phyloP scores from a whole-genome alignment of 768 basidiomycete species.

The Chlorophyllum brunneum region DNA sequence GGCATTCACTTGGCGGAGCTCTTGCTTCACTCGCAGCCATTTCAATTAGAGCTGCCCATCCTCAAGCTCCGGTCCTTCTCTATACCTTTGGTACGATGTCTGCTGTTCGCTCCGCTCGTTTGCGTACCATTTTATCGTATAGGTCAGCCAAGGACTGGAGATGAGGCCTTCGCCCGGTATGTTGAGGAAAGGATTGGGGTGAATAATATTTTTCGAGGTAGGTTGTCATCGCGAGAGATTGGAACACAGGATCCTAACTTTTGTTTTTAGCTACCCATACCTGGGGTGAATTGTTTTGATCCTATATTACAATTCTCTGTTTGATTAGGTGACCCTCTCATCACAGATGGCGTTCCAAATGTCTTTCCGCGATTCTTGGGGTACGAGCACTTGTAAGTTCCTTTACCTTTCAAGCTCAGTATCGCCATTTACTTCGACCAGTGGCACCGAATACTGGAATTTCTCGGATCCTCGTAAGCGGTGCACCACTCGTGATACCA shows the following conservation, averaged over 20 bases:
- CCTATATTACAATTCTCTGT: neutral
- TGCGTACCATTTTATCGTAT: neutral
- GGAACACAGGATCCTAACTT: constrained; percentile 7
- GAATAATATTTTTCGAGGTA: constrained; percentile 39
- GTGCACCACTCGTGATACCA: neutral
- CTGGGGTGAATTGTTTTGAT: constrained; percentile 27
- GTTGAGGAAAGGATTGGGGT: constrained; percentile 34
- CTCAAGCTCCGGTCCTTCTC: constrained; percentile 23
- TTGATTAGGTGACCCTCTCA: neutral
- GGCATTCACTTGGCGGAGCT: constrained; percentile 34
- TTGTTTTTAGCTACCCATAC: constrained; percentile 31
- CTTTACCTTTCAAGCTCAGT: neutral
- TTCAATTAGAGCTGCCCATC: constrained; percentile 25
- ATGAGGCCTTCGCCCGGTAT: constrained; percentile 34
- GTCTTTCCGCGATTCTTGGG: constrained; percentile 41
- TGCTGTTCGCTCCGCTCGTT: neutral
- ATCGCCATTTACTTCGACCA: neutral
- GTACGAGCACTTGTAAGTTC: constrained; percentile 43
- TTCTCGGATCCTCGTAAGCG: constrained; percentile 35
- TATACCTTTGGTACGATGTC: constrained; percentile 45
- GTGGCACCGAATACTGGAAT: constrained; percentile 41
- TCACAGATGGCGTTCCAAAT: constrained; percentile 52
- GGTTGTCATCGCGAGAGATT: neutral
- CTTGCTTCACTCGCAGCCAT: constrained; percentile 30
- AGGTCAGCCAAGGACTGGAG: constrained; percentile 51